phyloP scores from a whole-genome alignment of 805 yeast species.

The Ogataea pignaliae region DNA sequence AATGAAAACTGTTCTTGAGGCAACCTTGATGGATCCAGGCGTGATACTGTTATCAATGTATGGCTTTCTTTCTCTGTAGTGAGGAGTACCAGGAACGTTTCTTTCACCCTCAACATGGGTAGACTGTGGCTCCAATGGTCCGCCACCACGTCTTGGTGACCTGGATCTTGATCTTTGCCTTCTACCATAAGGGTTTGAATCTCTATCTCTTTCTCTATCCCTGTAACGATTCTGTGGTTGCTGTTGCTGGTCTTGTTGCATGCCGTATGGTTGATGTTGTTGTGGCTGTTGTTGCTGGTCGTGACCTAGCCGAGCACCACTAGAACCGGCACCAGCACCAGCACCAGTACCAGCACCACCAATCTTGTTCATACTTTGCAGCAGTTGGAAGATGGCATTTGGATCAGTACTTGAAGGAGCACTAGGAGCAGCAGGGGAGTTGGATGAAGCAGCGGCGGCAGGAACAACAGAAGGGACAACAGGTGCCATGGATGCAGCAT shows the following conservation, averaged over 20 bases:
- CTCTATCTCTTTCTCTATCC: constrained; percentile 31
- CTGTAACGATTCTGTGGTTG: constrained; percentile 12
- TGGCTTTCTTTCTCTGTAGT: constrained; percentile 71
- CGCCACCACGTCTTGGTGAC: constrained; percentile 37
- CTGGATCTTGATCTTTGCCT: constrained; percentile 43
- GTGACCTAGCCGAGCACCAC: constrained; percentile 13
- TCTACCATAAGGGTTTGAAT: constrained; percentile 34
- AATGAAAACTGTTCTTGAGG: constrained; percentile 85
- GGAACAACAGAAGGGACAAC: constrained; percentile 20
- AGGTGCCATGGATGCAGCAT: constrained; percentile 29
- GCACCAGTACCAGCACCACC: constrained; percentile 19
- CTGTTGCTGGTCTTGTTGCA: constrained; percentile 16
- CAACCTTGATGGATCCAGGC: constrained; percentile 74
- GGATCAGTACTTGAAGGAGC: constrained; percentile 29
- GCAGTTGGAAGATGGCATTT: constrained; percentile 45
- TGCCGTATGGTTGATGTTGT: constrained; percentile 3
- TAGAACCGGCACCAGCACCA: constrained; percentile 13
- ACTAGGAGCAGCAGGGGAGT: constrained; percentile 3
- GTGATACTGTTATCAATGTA: constrained; percentile 69
- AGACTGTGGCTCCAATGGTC: constrained; percentile 23
- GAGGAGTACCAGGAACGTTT: constrained; percentile 68
- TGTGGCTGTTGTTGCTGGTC: constrained; percentile 16
- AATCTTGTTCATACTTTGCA: constrained; percentile 43
- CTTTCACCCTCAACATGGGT: constrained; percentile 48
- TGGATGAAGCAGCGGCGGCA: constrained; percentile 5